phyloP scores from a whole-genome alignment of 2,329 filamentous ascomycete genomes.

The Annulohypoxylon truncatum region DNA sequence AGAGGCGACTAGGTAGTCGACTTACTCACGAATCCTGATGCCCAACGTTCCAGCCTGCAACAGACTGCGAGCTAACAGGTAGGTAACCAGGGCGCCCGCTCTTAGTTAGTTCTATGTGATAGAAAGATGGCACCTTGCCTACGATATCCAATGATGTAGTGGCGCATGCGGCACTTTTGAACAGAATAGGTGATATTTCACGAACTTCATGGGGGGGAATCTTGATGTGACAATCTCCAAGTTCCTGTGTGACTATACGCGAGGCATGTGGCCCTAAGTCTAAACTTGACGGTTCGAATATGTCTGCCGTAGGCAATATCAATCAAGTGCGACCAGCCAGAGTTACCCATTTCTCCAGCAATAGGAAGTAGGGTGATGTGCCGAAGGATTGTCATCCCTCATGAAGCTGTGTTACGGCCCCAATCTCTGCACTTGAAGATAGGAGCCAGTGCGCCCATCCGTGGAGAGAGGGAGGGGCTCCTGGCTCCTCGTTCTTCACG shows the following conservation, averaged over 20 bases:
- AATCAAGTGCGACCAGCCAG: slow-evolving; percentile 16
- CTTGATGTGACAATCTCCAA: slow-evolving; percentile 15
- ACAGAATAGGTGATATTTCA: slow-evolving; percentile 25
- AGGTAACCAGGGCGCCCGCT: slow-evolving; percentile 2
- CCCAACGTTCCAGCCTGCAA: slow-evolving; percentile 10
- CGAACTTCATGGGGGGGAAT: slow-evolving; percentile 19
- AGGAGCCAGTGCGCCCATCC: slow-evolving; percentile 2
- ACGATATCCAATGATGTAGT: slow-evolving; percentile 16
- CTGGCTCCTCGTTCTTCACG: not conserved
- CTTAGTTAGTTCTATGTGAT: not conserved
- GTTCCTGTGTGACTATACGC: slow-evolving; percentile 16
- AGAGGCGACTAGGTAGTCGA: slow-evolving; percentile 1
- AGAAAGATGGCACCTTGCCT: slow-evolving; percentile 14
- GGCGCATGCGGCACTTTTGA: slow-evolving; percentile 14
- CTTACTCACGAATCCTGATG: slow-evolving; percentile 14
- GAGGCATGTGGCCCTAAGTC: slow-evolving; percentile 16
- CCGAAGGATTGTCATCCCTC: slow-evolving; percentile 33
- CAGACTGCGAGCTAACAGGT: slow-evolving; percentile 11
- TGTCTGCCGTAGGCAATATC: not conserved
- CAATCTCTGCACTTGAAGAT: slow-evolving; percentile 18
- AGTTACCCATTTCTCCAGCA: slow-evolving; percentile 11
- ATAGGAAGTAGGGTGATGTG: slow-evolving; percentile 16
- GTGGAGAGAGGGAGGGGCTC: not conserved
- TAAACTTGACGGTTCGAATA: slow-evolving; percentile 8
- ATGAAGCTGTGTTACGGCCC: slow-evolving; percentile 27